Base-by-base conservation (phyloP, 164 flowering plant genomes). In the Umbilicus rupestris region DNA sequence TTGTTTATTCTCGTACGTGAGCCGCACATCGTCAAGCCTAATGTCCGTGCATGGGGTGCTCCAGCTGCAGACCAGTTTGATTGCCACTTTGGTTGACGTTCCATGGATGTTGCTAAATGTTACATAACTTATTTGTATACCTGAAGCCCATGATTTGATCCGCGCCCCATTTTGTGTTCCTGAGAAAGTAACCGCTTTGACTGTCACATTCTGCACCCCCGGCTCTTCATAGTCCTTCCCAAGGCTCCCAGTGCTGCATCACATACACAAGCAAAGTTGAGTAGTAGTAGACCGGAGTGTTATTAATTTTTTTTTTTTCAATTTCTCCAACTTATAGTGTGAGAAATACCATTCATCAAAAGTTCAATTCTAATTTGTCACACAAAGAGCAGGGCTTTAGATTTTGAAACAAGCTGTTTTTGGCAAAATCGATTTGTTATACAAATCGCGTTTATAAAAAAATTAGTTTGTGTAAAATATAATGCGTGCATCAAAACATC, bases 161-260 rank as follows among this genome's bases (percentile, higher is more conserved):
- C 97, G 78, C 20, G 83, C 66, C 2, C 97, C 97, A 31, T 88
- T 90, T 26, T 81, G 63, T 0, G 92, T 74, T 2, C 82, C 84
- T 0, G 74, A 74, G 42, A 90, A 81, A 1, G 73, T 76, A 1
- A 45, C 80, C 0, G 70, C 71, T 52, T 66, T 83, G 0, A 88
- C 85, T n/a, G 95, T 88, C 73, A 90, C 85, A 57, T 84, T 84
- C 45, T 79, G 72, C 9, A 90, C 97, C 0, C 96, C 96, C 10
- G 66, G 68, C 67, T 90, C 97, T 0, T 81, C 33, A 12, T 24
- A 0, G 0, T 71, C 73, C 75, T 80, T 80, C 0, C 80, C 97
- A 0, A 90, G 78, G 68, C 97, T 90, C 14, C 97, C 95, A 46
- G 86, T 84, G 75, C 96, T 87, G 83, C 66, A 65, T 39, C 3